These are phyloP conservation scores for Hypericum androsaemum DNA, from an alignment of 345 rosid genomes.

Conservation along the genomic window DNA sequence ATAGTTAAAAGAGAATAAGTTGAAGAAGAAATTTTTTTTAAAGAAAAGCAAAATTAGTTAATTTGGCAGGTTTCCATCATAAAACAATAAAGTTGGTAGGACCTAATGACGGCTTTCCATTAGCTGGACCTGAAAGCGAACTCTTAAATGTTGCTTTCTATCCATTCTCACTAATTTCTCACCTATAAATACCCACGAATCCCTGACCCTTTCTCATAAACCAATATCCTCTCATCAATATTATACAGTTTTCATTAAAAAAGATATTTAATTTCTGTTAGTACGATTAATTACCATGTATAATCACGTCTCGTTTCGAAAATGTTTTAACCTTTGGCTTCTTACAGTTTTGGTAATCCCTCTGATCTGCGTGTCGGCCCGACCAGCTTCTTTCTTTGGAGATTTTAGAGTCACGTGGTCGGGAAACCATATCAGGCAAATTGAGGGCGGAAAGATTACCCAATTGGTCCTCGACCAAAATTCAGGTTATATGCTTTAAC, in stretches of 20 bases:
- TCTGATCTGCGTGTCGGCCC: conserved; percentile 23
- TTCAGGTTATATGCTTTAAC: conserved; percentile 41
- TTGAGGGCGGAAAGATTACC: conserved; percentile 61
- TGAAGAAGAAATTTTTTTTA: no score
- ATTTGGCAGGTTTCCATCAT: neutral
- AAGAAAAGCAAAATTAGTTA: neutral
- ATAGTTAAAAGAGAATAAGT: no score
- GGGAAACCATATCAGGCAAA: conserved; percentile 57
- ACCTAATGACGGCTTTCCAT: conserved; percentile 51
- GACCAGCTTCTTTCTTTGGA: conserved; percentile 51
- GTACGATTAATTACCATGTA: neutral
- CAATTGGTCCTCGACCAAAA: conserved; percentile 72
- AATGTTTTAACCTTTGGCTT: conserved; percentile 11
- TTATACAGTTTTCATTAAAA: no score
- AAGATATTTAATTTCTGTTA: no score
- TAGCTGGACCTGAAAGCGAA: conserved; percentile 72
- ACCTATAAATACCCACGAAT: no score
- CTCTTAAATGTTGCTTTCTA: conserved; percentile 18
- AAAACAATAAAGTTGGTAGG: conserved; percentile 17
- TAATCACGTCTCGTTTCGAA: neutral
- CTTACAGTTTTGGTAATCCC: conserved; percentile 20
- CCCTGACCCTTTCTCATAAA: neutral
- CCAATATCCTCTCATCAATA: no score
- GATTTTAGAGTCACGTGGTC: conserved; percentile 70
- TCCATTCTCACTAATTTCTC: neutral